A percentile compares a stretch with the other conserved stretches of the same genome.
Conservation (phyloP, 805 yeast species). For the Candida insectalens region DNA sequence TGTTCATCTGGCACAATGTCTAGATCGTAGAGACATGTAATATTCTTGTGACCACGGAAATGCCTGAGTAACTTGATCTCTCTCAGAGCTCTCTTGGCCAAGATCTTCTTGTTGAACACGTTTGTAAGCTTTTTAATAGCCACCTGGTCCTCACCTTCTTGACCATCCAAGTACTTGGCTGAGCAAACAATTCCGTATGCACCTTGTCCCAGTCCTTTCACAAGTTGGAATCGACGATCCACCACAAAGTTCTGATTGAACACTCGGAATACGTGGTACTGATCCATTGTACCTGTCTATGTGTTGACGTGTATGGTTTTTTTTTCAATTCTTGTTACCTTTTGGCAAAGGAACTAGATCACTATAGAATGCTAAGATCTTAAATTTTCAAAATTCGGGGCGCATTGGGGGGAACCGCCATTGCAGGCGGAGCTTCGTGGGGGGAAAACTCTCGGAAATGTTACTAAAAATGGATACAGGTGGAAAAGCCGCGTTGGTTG, state of each 20-base stretch:
- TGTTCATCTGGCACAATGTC: constrained; percentile 72
- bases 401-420: too few species aligned
- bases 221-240: constrained; percentile 79
- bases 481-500: too few species aligned
- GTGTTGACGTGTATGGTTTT: not conserved
- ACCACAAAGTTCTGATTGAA: constrained; percentile 89
- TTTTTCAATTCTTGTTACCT: not conserved
- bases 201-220: constrained; percentile 93
- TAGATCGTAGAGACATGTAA: constrained; percentile 88
- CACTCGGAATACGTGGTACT: constrained; percentile 34
- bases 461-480: not conserved
- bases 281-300: constrained; percentile 8
- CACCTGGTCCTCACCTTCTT: constrained; percentile 74
- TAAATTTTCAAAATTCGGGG: too few species aligned
- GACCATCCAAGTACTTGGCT: constrained; percentile 68
- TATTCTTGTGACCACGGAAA: constrained; percentile 93
- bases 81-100: constrained; percentile 85
- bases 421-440: not conserved
- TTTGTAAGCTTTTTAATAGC: constrained; percentile 96
- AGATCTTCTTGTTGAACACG: constrained; percentile 81
- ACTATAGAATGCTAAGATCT: too few species aligned
- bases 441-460: not conserved
- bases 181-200: constrained; percentile 97
- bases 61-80: constrained; percentile 86
- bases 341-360: too few species aligned